Evolutionary conservation across 1,284 basidiomycete species (phyloP).

Genomic region (Trichosporon coremiiforme): DNA sequence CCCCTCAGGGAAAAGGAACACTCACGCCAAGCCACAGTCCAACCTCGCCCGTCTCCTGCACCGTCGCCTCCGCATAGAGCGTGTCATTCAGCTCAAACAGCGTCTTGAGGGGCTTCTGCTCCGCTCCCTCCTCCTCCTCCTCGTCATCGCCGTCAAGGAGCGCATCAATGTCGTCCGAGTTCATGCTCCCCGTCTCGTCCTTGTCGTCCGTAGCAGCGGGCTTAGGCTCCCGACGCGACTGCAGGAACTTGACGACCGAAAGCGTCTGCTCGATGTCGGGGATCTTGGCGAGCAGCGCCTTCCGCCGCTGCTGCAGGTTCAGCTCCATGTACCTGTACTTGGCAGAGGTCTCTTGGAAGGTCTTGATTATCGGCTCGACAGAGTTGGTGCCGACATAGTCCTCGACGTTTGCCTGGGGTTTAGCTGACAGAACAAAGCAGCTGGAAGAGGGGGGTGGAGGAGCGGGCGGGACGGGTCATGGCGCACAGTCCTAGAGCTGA

Average conservation of each 20-base stretch:
- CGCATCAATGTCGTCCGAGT: slow-evolving; percentile 57
- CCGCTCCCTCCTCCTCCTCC: slow-evolving; percentile 42
- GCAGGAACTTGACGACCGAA: slow-evolving; percentile 81
- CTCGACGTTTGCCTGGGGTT: slow-evolving; percentile 72
- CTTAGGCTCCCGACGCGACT: slow-evolving; percentile 65
- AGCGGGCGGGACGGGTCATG: not conserved
- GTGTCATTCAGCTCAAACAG: slow-evolving; percentile 97
- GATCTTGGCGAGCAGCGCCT: slow-evolving; percentile 87
- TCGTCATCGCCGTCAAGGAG: slow-evolving; percentile 59
- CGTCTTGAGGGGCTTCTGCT: slow-evolving; percentile 65
- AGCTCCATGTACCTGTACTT: slow-evolving; percentile 99
- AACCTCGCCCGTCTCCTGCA: slow-evolving; percentile 84
- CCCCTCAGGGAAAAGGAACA: no score
- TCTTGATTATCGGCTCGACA: slow-evolving; percentile 75
- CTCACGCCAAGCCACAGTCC: slow-evolving; percentile 97
- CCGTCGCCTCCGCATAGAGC: slow-evolving; percentile 83
- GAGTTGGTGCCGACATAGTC: slow-evolving; percentile 81
- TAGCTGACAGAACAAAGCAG: slow-evolving; percentile 15
- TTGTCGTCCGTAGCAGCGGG: slow-evolving; percentile 37
- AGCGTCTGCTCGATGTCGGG: slow-evolving; percentile 95
- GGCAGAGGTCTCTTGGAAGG: slow-evolving; percentile 92
- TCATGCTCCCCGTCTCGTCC: slow-evolving; percentile 44
- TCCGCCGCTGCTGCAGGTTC: slow-evolving; percentile 76
- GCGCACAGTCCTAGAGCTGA: no score
- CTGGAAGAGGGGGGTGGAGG: not conserved